phyloP scores from a whole-genome alignment of 2,329 filamentous ascomycete species.

The Cladophialophora yegresii region DNA sequence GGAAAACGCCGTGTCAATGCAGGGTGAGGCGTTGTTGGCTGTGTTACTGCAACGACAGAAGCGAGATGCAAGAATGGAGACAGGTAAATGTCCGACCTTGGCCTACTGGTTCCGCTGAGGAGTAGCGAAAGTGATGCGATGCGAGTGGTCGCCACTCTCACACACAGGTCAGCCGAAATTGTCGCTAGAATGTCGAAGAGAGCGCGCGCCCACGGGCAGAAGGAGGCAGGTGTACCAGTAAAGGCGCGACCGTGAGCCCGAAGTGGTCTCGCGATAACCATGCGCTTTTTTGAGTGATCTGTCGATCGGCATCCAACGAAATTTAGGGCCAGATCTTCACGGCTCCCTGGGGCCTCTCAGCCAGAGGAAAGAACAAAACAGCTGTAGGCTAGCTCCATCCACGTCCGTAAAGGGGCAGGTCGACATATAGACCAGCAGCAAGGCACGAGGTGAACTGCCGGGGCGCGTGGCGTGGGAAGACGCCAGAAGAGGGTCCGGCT shows the following conservation, averaged over 20 bases:
- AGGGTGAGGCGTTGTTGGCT: neutral
- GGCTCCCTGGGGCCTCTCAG: slow-evolving; percentile 1
- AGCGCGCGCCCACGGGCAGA: slow-evolving; percentile 11
- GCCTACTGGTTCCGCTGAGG: slow-evolving; percentile 21
- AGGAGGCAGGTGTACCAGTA: slow-evolving; percentile 10
- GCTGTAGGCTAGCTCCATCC: slow-evolving; percentile 11
- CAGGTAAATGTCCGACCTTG: slow-evolving; percentile 28
- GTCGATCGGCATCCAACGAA: slow-evolving; percentile 27
- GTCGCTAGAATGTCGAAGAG: slow-evolving; percentile 20
- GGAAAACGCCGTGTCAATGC: slow-evolving; percentile 9
- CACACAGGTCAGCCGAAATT: slow-evolving; percentile 28
- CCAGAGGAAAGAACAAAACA: slow-evolving; percentile 9
- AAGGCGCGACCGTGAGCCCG: slow-evolving; percentile 12
- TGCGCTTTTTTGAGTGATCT: slow-evolving; percentile 26
- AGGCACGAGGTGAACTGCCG: slow-evolving; percentile 27
- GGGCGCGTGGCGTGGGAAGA: slow-evolving; percentile 27
- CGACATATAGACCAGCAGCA: slow-evolving; percentile 1
- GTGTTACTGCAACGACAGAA: slow-evolving; percentile 26
- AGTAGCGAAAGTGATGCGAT: slow-evolving; percentile 24
- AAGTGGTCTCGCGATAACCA: slow-evolving; percentile 18
- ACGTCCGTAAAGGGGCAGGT: slow-evolving; percentile 7
- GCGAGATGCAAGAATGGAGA: slow-evolving; percentile 29
- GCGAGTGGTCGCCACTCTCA: slow-evolving; percentile 28
- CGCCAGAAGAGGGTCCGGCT: slow-evolving; percentile 19
- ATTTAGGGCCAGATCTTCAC: slow-evolving; percentile 29